Evolutionary conservation across 1,284 basidiomycete species (phyloP).

Genomic region (Cutaneotrichosporon dermatis): DNA sequence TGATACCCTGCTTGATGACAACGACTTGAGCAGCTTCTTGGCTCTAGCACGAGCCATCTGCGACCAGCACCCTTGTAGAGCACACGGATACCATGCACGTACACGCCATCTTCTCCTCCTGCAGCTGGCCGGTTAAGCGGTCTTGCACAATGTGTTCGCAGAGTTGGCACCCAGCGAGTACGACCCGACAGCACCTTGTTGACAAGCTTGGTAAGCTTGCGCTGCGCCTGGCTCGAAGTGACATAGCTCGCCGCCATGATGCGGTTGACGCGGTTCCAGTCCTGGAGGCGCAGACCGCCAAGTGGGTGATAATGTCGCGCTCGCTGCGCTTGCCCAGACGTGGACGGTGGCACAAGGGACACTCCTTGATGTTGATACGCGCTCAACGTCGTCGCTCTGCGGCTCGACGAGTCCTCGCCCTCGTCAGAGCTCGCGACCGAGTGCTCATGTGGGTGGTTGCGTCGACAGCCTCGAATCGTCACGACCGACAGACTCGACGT

Average conservation of each 20-base stretch:
- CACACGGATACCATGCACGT: constrained; percentile 91
- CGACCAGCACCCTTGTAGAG: constrained; percentile 86
- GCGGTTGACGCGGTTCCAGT: constrained; percentile 82
- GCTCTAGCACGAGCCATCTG: constrained; percentile 87
- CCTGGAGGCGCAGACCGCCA: constrained; percentile 91
- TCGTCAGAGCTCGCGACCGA: constrained; percentile 13
- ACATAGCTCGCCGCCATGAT: constrained; percentile 95
- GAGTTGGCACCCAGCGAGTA: constrained; percentile 79
- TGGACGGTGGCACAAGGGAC: constrained; percentile 87
- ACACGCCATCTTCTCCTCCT: constrained; percentile 94
- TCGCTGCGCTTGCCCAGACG: constrained; percentile 79
- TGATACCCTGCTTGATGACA: constrained; percentile 90
- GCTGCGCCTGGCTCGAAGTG: constrained; percentile 88
- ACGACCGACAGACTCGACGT: constrained; percentile 1
- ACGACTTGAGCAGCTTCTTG: constrained; percentile 73
- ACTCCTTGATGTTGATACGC: constrained; percentile 88
- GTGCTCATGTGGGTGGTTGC: constrained; percentile 7
- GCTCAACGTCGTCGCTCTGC: constrained; percentile 57
- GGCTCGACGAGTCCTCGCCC: constrained; percentile 11
- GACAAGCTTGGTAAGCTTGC: constrained; percentile 90
- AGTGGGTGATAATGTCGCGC: constrained; percentile 85
- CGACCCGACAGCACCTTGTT: constrained; percentile 72
- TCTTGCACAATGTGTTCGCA: constrained; percentile 94
- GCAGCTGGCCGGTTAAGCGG: constrained; percentile 78
- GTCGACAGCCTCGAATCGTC: constrained; percentile 13